Evolutionary conservation across 371 early-diverging fungal genomes (phyloP).

Genomic region (Coelomomyces lativittatus): DNA sequence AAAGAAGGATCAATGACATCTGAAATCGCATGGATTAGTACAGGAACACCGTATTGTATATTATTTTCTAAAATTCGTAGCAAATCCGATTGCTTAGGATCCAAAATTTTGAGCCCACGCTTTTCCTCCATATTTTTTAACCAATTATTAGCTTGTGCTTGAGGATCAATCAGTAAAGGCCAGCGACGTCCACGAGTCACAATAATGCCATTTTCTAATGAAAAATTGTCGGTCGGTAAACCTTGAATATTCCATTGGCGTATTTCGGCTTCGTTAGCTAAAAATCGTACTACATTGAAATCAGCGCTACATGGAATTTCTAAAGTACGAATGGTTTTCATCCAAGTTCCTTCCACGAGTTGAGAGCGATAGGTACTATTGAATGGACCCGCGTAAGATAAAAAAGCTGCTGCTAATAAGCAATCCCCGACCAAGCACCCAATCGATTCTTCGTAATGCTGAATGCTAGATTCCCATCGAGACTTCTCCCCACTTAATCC

Average conservation of each 20-base stretch:
- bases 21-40: conserved; percentile 20
- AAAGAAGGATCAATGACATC: conserved; percentile 22
- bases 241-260: conserved; percentile 35
- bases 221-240: conserved; percentile 25
- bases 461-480: conserved; percentile 30
- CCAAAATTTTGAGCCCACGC: conserved; percentile 20
- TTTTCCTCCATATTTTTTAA: conserved; percentile 24
- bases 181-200: conserved; percentile 28
- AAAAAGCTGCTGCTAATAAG: conserved; percentile 24
- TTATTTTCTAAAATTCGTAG: conserved; percentile 20
- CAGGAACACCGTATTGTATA: conserved; percentile 27
- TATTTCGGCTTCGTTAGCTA: conserved; percentile 23
- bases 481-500: conserved; percentile 27
- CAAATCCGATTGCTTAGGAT: conserved; percentile 23
- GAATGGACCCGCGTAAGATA: conserved; percentile 35
- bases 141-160: conserved; percentile 33
- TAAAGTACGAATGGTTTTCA: conserved; percentile 15
- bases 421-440: conserved; percentile 26
- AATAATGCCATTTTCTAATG: conserved; percentile 33
- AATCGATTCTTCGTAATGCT: conserved; percentile 20
- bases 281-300: conserved; percentile 19
- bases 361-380: conserved; percentile 15
- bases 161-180: conserved; percentile 40
- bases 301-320: conserved; percentile 26
- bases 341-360: conserved; percentile 18